Percentiles rank a stretch among this genome's conserved stretches.
Evolutionary conservation across 2,329 filamentous ascomycete species (phyloP).

Genomic region (Aphanoascus verrucosus): DNA sequence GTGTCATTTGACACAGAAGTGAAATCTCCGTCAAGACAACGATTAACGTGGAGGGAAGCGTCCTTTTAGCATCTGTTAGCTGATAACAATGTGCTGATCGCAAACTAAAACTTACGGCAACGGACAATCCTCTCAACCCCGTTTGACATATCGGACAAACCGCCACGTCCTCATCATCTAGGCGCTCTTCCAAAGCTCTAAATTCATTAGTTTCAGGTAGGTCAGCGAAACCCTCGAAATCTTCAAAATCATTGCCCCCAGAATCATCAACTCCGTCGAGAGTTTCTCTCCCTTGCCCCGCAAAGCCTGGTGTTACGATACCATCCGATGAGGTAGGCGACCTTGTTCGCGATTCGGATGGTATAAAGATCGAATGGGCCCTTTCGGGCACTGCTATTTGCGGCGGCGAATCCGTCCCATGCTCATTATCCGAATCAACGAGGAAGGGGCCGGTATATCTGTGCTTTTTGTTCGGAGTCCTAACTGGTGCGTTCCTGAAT

Average conservation of each 20-base stretch:
- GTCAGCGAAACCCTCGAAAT: slow-evolving; percentile 29
- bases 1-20: slow-evolving; percentile 38
- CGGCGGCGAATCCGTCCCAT: slow-evolving; percentile 42
- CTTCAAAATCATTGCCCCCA: slow-evolving; percentile 16
- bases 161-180: slow-evolving; percentile 21
- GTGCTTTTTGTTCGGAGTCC: neutral
- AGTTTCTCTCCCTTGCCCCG: slow-evolving; percentile 16
- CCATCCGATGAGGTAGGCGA: neutral
- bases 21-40: slow-evolving; percentile 75
- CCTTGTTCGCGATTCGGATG: neutral
- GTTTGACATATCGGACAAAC: slow-evolving; percentile 69
- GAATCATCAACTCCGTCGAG: slow-evolving; percentile 13
- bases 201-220: neutral
- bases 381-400: slow-evolving; percentile 39
- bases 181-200: neutral
- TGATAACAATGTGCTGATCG: neutral
- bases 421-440: slow-evolving; percentile 46
- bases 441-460: slow-evolving; percentile 30
- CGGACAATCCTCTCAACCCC: slow-evolving; percentile 49
- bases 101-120: slow-evolving; percentile 25
- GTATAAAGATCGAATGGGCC: neutral
- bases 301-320: neutral
- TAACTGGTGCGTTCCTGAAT: neutral
- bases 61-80: slow-evolving; percentile 42
- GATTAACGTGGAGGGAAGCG: slow-evolving; percentile 77